A percentile compares a stretch with the other conserved stretches of the same genome.
Evolutionary conservation across 257 asterid species (phyloP).

Genomic region (Lycium ferocissimum): DNA sequence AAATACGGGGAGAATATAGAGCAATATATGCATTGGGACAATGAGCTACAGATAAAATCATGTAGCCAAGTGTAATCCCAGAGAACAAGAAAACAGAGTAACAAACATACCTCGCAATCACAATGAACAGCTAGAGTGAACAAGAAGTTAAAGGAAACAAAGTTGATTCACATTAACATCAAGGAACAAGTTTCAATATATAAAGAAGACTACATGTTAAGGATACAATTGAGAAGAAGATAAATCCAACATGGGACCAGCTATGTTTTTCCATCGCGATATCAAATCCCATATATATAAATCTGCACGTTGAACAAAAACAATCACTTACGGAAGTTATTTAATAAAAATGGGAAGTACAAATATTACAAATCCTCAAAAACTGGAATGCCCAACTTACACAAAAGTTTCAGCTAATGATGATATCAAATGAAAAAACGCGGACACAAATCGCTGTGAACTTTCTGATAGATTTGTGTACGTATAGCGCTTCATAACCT

Average conservation of each 20-base stretch:
- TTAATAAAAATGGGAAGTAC: constrained; percentile 28
- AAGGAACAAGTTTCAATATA: constrained; percentile 8
- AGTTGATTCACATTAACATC: constrained; percentile 32
- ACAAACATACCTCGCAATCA: constrained; percentile 82
- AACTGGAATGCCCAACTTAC: constrained; percentile 54
- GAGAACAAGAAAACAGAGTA: constrained; percentile 23
- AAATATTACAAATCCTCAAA: constrained; percentile 23
- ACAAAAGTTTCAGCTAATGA: constrained; percentile 97
- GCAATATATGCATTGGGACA: constrained; percentile 17
- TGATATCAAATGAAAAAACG: constrained; percentile 93
- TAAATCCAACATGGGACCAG: constrained; percentile 98
- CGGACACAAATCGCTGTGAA: constrained; percentile 95
- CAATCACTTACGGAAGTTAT: constrained; percentile 35
- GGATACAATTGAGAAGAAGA: constrained; percentile 99
- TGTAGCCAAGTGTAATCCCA: background rate
- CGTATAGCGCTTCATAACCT: constrained; percentile 98
- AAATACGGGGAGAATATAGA: background rate
- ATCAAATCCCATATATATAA: constrained; percentile 98
- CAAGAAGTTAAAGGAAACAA: constrained; percentile 60
- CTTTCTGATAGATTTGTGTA: constrained; percentile 91
- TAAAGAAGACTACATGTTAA: constrained; percentile 34
- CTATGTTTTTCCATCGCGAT: constrained; percentile 98
- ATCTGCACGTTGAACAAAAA: constrained; percentile 59
- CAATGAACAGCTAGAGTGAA: constrained; percentile 74
- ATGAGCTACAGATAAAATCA: constrained; percentile 1